These are phyloP conservation scores for Scheffersomyces coipomensis DNA, from an alignment of 805 yeast species.

Conservation along the genomic window DNA sequence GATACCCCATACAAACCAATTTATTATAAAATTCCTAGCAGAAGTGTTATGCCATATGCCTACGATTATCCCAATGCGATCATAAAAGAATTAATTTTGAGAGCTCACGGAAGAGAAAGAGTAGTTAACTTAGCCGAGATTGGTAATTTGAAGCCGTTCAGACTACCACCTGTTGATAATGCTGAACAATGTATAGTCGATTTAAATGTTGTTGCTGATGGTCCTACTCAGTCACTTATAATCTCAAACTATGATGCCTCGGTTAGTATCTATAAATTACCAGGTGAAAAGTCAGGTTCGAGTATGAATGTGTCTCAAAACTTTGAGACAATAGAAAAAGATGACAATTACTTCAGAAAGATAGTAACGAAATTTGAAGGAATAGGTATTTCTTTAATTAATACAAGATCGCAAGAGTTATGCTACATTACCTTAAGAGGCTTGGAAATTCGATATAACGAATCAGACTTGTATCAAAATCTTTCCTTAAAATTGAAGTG, in stretches of 20 bases:
- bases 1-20: constrained; percentile 71
- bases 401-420: constrained; percentile 68
- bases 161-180: constrained; percentile 52
- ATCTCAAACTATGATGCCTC: constrained; percentile 81
- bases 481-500: constrained; percentile 81
- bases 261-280: constrained; percentile 68
- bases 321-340: constrained; percentile 55
- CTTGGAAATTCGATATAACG: constrained; percentile 74
- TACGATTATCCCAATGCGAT: constrained; percentile 96
- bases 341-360: constrained; percentile 51
- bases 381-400: constrained; percentile 81
- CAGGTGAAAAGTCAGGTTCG: constrained; percentile 22
- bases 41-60: constrained; percentile 95
- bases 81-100: constrained; percentile 73
- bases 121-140: constrained; percentile 87
- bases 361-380: constrained; percentile 74
- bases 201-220: constrained; percentile 92
- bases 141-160: constrained; percentile 86
- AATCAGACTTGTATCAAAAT: constrained; percentile 81
- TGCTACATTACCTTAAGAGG: constrained; percentile 84
- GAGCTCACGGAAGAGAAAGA: constrained; percentile 72
- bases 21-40: constrained; percentile 77
- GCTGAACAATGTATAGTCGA: constrained; percentile 60
- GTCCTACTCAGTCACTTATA: constrained; percentile 86
- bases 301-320: constrained; percentile 33